Conservation (phyloP, 257 asterid genomes). For the Paraleonurus japonicus region DNA sequence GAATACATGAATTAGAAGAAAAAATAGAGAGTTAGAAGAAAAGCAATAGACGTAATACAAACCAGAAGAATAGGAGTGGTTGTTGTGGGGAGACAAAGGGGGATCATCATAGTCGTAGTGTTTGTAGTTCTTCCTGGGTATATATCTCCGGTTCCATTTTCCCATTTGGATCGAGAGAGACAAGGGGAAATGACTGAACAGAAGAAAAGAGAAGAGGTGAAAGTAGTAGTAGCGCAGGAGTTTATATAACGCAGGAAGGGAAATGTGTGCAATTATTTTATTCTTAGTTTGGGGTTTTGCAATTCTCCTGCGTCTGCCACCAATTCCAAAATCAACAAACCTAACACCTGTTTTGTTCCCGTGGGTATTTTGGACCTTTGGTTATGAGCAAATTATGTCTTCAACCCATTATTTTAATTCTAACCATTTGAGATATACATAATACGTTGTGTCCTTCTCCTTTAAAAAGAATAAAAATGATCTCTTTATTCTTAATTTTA, state of each 20-base stretch:
- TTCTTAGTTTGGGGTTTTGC: constrained; percentile 3
- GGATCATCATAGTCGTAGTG: constrained; percentile 49
- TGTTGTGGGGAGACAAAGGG: constrained; percentile 43
- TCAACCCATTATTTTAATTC: too few species aligned
- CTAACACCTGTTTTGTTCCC: neutral
- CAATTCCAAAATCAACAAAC: neutral
- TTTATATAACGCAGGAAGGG: too few species aligned
- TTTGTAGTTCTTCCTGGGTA: constrained; percentile 44
- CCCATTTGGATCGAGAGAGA: constrained; percentile 46
- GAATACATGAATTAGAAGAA: neutral
- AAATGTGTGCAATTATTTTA: too few species aligned
- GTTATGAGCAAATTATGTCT: too few species aligned
- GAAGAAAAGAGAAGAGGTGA: neutral
- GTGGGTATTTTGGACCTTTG: too few species aligned
- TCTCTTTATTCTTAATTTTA: too few species aligned
- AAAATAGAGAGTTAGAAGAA: neutral
- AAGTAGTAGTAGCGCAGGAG: too few species aligned
- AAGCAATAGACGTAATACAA: neutral
- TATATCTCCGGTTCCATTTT: constrained; percentile 62
- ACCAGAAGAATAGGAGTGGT: constrained; percentile 46
- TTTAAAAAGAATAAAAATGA: too few species aligned
- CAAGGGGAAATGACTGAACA: neutral
- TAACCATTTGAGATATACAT: too few species aligned
- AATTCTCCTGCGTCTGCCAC: neutral
- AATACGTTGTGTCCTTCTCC: too few species aligned